A percentile compares a stretch with the other conserved stretches of the same genome.
These are phyloP conservation scores for Neurospora sp. DNA, from an alignment of 495 filamentous ascomycete species.

Conservation along the genomic window DNA sequence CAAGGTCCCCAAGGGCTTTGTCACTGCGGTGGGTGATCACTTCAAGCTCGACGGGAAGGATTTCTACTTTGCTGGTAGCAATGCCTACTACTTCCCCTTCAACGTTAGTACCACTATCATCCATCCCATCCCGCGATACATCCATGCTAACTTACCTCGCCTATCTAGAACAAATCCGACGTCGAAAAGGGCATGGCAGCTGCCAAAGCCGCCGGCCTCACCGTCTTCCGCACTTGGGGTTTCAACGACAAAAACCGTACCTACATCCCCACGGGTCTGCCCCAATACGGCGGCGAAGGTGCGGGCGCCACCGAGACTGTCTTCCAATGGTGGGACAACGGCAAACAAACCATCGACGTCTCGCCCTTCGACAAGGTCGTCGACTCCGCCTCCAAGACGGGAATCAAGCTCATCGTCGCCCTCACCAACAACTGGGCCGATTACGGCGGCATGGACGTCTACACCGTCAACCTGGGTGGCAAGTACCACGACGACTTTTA, in stretches of 20 bases:
- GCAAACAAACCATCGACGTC: constrained; percentile 44
- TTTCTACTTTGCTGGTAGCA: constrained; percentile 61
- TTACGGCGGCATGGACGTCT: constrained; percentile 42
- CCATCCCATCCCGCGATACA: no score
- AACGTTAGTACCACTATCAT: constrained; percentile 17
- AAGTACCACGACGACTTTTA: constrained; percentile 24
- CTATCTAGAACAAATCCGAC: constrained; percentile 41
- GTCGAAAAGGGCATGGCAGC: constrained; percentile 50
- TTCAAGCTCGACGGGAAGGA: constrained; percentile 56
- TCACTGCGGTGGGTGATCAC: constrained; percentile 41
- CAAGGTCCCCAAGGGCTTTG: constrained; percentile 29
- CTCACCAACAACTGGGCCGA: constrained; percentile 47
- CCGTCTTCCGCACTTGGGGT: constrained; percentile 61
- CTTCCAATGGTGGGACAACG: constrained; percentile 30
- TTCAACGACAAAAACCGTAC: constrained; percentile 48
- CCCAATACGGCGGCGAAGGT: constrained; percentile 38
- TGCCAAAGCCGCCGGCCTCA: constrained; percentile 39
- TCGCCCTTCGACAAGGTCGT: constrained; percentile 59
- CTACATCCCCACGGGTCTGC: constrained; percentile 25
- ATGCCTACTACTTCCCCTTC: constrained; percentile 65
- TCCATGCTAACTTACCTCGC: neutral
- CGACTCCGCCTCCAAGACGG: constrained; percentile 43
- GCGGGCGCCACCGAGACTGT: constrained; percentile 44
- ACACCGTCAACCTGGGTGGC: constrained; percentile 28
- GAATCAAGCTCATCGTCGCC: constrained; percentile 49